Evolutionary conservation across 495 filamentous ascomycete species (phyloP), one percentile per base, ranked within the genome.

Genomic region (Clohesyomyces aquaticus): DNA sequence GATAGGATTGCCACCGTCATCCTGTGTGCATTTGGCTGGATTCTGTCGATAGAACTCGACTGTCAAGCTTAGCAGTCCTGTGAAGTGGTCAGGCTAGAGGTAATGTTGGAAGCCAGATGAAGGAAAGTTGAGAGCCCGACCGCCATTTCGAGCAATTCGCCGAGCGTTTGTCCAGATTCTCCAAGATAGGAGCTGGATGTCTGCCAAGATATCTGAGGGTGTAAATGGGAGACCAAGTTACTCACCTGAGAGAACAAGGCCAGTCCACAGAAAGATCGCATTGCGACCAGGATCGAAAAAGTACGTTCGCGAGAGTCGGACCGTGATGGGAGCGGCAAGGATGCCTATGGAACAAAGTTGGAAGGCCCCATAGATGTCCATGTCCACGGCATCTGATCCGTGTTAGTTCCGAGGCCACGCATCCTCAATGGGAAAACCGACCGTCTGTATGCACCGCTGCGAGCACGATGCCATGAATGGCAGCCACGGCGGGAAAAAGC

Each of bases 311-410:
- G 83, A 85, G 23, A 84, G 67, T 25, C 77, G 73, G 28, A 85
- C 84, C 0, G 82, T 84, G 0, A 79, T 74, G 0, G 85, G 85
- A 16, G 83, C 84, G 1, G 84, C 80, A 10, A 87, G 62, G 27
- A 85, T 82, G 29, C 82, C 85, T 49, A 87, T 85, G 2, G 83
- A 78, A 61, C 85, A 87, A 4, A 85, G 69, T 63, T 87, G 84
- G 49, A 87, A 85, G 19, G 84, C 82, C 1, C 85, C 85, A 27
- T 82, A 87, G 3, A 87, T 73, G 67, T 87, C 85, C 83, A 87
- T 83, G 65, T 87, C 85, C 19, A 86, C 76, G 38, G 82, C 83
- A 27, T 73, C 83, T 85, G 52, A 35, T 6, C 9, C 32, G 26
- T 50, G 64, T 72, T n/a, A 68, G 67, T 46, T 16, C 18, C 21